These are phyloP conservation scores for Beta lomatogona DNA, from an alignment of 179 eudicot genomes.

Conservation along the genomic window DNA sequence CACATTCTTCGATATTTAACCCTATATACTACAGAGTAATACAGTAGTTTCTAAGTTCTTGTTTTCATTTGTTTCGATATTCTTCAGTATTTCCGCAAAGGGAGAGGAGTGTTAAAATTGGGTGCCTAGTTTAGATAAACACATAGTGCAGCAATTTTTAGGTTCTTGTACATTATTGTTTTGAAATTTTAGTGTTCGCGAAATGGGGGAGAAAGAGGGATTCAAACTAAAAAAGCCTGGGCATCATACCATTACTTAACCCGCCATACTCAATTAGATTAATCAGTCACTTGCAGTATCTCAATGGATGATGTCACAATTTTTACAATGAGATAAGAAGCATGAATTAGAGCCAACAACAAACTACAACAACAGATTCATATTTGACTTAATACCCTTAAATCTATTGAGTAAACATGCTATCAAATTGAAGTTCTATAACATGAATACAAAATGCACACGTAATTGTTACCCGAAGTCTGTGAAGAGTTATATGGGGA, in stretches of 20 bases:
- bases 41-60: not conserved
- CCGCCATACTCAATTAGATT: not conserved
- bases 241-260: not conserved
- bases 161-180: not conserved
- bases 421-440: not conserved
- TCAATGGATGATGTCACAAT: not conserved
- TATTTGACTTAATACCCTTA: not conserved
- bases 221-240: not conserved
- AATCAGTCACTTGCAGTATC: not conserved
- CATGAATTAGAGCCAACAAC: conserved; percentile 6
- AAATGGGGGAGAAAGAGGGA: not conserved
- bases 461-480: conserved; percentile 55
- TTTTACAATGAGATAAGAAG: not conserved
- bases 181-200: not conserved
- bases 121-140: not conserved
- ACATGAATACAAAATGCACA: conserved; percentile 4
- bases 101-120: not conserved
- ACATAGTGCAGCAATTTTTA: not conserved
- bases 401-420: not conserved
- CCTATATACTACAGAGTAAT: not conserved
- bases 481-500: conserved; percentile 76
- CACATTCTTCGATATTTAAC: not conserved
- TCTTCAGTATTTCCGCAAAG: not conserved
- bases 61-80: not conserved
- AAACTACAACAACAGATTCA: not conserved